phyloP scores from a whole-genome alignment of 129 eudicot species.

The Silybum marianum region DNA sequence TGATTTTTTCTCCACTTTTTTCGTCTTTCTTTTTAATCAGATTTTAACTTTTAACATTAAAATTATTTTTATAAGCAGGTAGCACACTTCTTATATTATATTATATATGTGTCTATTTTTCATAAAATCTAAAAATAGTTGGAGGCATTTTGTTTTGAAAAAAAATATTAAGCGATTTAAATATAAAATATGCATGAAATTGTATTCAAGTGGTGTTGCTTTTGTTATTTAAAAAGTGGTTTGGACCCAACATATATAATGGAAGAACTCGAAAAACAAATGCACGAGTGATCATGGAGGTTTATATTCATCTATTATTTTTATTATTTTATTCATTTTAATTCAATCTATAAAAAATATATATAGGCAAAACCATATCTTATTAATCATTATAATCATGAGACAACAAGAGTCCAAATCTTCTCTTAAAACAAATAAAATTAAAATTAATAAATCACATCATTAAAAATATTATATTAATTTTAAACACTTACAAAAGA shows the following conservation, averaged over 20 bases:
- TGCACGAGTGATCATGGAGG: slow-evolving; percentile 37
- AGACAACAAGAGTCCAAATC: slow-evolving; percentile 17
- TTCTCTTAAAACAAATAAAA: neutral
- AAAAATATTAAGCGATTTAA: neutral
- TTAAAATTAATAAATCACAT: neutral
- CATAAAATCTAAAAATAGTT: neutral
- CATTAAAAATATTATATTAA: neutral
- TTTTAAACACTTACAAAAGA: neutral
- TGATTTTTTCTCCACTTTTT: too few species aligned
- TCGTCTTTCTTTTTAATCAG: too few species aligned
- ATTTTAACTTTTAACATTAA: too few species aligned
- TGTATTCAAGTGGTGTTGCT: slow-evolving; percentile 17
- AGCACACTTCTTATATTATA: too few species aligned
- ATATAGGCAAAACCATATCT: neutral
- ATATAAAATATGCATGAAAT: neutral
- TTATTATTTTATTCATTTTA: slow-evolving; percentile 11
- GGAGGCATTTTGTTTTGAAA: neutral
- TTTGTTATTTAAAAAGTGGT: neutral
- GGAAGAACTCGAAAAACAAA: slow-evolving; percentile 13
- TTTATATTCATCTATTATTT: slow-evolving; percentile 16
- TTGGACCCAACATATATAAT: slow-evolving; percentile 33
- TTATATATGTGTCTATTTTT: too few species aligned
- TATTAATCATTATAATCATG: slow-evolving; percentile 15
- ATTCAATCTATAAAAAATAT: neutral
- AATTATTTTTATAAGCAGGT: too few species aligned